phyloP scores from a whole-genome alignment of 257 asterid genomes.

The Ligustrum vulgare region DNA sequence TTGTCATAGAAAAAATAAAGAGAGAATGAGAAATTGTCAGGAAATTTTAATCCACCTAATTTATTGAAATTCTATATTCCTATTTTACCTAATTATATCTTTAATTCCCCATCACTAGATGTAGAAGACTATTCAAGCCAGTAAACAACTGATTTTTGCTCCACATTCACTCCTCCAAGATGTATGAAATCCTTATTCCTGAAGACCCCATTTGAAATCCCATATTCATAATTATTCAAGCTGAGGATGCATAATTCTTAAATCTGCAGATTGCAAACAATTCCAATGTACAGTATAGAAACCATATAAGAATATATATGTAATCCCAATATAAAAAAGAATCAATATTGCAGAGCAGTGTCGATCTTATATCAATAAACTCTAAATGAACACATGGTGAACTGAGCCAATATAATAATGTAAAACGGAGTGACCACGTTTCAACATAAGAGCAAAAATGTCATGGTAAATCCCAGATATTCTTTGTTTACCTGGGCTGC shows the following conservation, averaged over 20 bases:
- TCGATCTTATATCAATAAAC: background rate
- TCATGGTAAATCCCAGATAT: background rate
- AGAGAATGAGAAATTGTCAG: background rate
- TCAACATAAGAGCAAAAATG: conserved; percentile 9
- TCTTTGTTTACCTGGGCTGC: conserved; percentile 64
- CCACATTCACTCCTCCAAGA: background rate
- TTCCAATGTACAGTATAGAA: too few relatives aligned
- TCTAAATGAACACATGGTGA: too few relatives aligned
- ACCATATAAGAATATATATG: too few relatives aligned
- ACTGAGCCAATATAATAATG: too few relatives aligned
- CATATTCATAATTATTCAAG: too few relatives aligned
- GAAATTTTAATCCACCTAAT: background rate
- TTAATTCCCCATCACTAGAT: background rate
- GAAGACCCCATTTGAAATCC: too few relatives aligned
- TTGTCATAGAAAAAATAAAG: background rate
- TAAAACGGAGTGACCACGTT: background rate
- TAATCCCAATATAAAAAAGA: too few relatives aligned
- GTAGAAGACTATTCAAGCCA: conserved; percentile 1
- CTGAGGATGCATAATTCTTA: too few relatives aligned
- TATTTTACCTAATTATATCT: background rate
- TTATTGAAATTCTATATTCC: background rate
- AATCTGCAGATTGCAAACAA: too few relatives aligned
- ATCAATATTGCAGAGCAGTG: background rate
- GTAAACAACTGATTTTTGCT: conserved; percentile 1
- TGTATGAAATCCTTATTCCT: background rate